These are phyloP conservation scores for Abrus precatorius DNA, from an alignment of 306 rosid species.

Conservation along the genomic window DNA sequence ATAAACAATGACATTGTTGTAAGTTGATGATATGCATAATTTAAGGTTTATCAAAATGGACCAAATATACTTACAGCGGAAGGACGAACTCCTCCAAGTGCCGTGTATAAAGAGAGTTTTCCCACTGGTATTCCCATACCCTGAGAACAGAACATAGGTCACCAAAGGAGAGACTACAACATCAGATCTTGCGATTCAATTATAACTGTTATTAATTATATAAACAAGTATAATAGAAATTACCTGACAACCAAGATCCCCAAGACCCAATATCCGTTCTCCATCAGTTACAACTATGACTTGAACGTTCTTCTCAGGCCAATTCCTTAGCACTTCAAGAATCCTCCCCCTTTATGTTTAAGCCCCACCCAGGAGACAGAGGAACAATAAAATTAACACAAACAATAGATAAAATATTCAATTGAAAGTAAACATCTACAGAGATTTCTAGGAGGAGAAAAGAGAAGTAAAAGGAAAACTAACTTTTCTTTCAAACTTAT, in stretches of 20 bases:
- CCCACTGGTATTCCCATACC: constrained; percentile 99
- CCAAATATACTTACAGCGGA: constrained; percentile 82
- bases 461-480: constrained; percentile 42
- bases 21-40: background rate
- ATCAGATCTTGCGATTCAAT: constrained; percentile 26
- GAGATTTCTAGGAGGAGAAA: constrained; percentile 16
- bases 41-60: constrained; percentile 2
- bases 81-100: constrained; percentile 98
- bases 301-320: constrained; percentile 97
- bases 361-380: constrained; percentile 33
- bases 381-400: constrained; percentile 35
- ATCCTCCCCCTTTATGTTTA: constrained; percentile 79
- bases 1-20: constrained; percentile 13
- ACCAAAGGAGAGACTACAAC: constrained; percentile 27
- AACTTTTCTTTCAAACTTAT: constrained; percentile 97
- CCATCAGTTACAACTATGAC: constrained; percentile 98
- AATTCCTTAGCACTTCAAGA: constrained; percentile 91
- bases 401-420: constrained; percentile 23
- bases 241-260: constrained; percentile 99
- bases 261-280: constrained; percentile 94
- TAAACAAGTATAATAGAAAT: constrained; percentile 20
- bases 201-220: constrained; percentile 21
- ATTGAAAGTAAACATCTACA: constrained; percentile 37
- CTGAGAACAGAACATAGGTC: constrained; percentile 57
- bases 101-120: constrained; percentile 90